A percentile compares a stretch with the other conserved stretches of the same genome.
phyloP scores from a whole-genome alignment of 441 rosid species.

The Metrosideros polymorpha region DNA sequence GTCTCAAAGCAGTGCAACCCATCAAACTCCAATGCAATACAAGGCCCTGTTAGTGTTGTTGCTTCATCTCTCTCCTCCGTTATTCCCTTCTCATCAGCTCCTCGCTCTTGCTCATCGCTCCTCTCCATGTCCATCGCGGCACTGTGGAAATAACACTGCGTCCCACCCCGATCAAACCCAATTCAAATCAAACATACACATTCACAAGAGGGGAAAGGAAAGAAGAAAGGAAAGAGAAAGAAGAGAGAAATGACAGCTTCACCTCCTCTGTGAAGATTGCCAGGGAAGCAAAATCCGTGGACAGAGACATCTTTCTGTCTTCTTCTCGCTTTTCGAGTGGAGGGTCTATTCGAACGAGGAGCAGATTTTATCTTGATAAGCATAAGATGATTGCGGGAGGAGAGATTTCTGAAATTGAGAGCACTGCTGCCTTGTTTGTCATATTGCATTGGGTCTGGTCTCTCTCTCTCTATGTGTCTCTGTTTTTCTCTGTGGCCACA shows the following conservation, averaged over 20 bases:
- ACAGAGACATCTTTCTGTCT: background rate
- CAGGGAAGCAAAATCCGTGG: background rate
- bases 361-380: background rate
- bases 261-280: background rate
- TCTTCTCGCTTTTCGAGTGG: background rate
- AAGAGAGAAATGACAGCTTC: too few relatives aligned
- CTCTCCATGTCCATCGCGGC: background rate
- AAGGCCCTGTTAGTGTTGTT: background rate
- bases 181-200: background rate
- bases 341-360: background rate
- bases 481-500: background rate
- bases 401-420: background rate
- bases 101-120: background rate
- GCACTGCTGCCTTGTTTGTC: background rate
- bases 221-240: too few relatives aligned
- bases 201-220: background rate
- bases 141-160: background rate
- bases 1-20: background rate
- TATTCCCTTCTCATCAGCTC: background rate
- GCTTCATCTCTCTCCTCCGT: background rate
- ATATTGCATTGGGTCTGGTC: background rate
- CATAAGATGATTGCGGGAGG: background rate
- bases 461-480: background rate
- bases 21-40: background rate
- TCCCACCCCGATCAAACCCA: background rate